These are phyloP conservation scores for Cyberlindnera nakhonratchasimensis DNA, from an alignment of 805 yeast species.

Conservation along the genomic window DNA sequence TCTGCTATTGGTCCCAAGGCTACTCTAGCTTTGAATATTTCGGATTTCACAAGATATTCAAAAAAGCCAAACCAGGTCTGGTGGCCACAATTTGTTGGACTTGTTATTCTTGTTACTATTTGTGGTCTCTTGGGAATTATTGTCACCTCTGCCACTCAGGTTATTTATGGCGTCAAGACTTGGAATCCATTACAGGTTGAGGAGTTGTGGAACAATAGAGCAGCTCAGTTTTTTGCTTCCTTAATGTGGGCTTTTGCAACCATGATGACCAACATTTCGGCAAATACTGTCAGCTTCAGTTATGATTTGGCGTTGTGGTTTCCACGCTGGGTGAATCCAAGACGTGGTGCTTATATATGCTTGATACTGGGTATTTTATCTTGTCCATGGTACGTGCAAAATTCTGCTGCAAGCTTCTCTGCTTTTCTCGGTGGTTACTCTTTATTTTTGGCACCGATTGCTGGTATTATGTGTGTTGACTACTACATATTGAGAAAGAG, in stretches of 20 bases:
- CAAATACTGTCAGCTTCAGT: conserved; percentile 59
- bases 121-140: conserved; percentile 33
- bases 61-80: conserved; percentile 30
- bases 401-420: conserved; percentile 64
- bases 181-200: conserved; percentile 44
- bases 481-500: conserved; percentile 73
- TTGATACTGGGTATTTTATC: conserved; percentile 63
- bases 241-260: conserved; percentile 24
- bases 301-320: conserved; percentile 55
- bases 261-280: conserved; percentile 69
- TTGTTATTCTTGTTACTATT: conserved; percentile 28
- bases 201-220: conserved; percentile 30
- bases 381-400: conserved; percentile 66
- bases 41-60: conserved; percentile 39
- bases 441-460: conserved; percentile 73
- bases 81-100: conserved; percentile 32
- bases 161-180: conserved; percentile 35
- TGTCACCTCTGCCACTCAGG: conserved; percentile 37
- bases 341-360: conserved; percentile 64
- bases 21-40: conserved; percentile 35
- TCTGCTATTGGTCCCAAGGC: conserved; percentile 35
- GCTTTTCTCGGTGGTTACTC: conserved; percentile 75
- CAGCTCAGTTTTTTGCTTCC: conserved; percentile 25
- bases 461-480: conserved; percentile 58
- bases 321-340: conserved; percentile 55